Conservation (phyloP, 257 asterid genomes). For the Lycium ferocissimum region DNA sequence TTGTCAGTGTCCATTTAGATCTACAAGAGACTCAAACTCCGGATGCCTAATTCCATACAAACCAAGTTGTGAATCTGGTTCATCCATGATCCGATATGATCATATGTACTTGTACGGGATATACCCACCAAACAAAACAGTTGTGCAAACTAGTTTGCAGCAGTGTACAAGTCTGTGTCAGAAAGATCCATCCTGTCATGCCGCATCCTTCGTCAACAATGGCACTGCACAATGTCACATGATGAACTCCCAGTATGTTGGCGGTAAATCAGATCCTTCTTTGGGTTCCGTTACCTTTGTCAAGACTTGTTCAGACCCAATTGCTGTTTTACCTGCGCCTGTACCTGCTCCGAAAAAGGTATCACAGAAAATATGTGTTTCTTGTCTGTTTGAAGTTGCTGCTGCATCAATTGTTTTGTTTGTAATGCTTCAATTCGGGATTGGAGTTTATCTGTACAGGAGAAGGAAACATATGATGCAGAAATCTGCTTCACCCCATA, state of each 20-base stretch:
- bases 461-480: conserved; percentile 31
- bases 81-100: conserved; percentile 38
- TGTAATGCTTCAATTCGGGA: conserved; percentile 41
- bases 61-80: conserved; percentile 44
- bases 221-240: conserved; percentile 44
- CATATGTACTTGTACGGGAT: conserved; percentile 48
- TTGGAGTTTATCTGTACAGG: conserved; percentile 38
- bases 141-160: conserved; percentile 35
- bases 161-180: conserved; percentile 43
- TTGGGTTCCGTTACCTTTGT: conserved; percentile 41
- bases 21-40: conserved; percentile 35
- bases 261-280: conserved; percentile 50
- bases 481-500: conserved; percentile 35
- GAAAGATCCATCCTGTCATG: conserved; percentile 48
- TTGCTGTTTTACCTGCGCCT: conserved; percentile 40
- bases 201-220: conserved; percentile 47
- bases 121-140: conserved; percentile 47
- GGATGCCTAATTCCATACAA: conserved; percentile 48
- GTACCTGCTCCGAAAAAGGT: background rate
- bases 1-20: conserved; percentile 49
- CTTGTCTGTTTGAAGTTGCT: conserved; percentile 44
- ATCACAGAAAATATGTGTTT: conserved; percentile 35
- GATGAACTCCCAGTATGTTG: conserved; percentile 43
- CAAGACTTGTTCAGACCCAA: conserved; percentile 51
- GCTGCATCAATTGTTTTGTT: conserved; percentile 35